A percentile compares a stretch with the other conserved stretches of the same genome.
Evolutionary conservation across 345 rosid genomes (phyloP).

Genomic region (Salix caprea): DNA sequence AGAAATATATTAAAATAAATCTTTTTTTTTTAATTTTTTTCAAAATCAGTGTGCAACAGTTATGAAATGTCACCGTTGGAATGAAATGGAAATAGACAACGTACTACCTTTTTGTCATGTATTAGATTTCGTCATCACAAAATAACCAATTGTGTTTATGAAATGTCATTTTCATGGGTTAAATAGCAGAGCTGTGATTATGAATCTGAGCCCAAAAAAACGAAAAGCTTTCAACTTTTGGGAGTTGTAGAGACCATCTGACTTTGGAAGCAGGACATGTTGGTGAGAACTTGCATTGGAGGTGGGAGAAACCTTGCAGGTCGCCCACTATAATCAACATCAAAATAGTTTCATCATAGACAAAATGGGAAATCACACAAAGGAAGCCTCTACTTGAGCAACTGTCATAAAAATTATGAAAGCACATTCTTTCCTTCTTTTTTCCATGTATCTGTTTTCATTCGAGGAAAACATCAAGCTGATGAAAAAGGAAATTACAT

Average conservation of each 20-base stretch:
- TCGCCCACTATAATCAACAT: neutral
- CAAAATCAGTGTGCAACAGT: no score
- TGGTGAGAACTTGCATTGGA: neutral
- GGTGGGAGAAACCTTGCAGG: neutral
- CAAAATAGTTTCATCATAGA: neutral
- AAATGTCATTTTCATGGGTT: neutral
- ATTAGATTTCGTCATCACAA: neutral
- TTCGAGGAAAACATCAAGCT: neutral
- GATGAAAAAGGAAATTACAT: neutral
- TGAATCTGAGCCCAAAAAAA: neutral
- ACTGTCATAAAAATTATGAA: neutral
- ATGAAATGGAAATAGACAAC: neutral
- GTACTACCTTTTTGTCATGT: neutral
- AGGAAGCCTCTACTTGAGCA: neutral
- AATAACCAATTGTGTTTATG: neutral
- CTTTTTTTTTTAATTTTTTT: no score
- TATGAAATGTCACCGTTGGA: no score
- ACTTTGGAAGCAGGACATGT: neutral
- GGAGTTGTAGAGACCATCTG: neutral
- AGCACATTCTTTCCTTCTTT: neutral
- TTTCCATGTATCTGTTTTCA: neutral
- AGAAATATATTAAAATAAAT: no score
- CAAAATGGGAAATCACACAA: neutral
- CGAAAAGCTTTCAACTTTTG: neutral
- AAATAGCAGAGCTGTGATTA: neutral